Evolutionary conservation across 2,329 filamentous ascomycete species (phyloP).

Genomic region (Colletotrichum abscissum): DNA sequence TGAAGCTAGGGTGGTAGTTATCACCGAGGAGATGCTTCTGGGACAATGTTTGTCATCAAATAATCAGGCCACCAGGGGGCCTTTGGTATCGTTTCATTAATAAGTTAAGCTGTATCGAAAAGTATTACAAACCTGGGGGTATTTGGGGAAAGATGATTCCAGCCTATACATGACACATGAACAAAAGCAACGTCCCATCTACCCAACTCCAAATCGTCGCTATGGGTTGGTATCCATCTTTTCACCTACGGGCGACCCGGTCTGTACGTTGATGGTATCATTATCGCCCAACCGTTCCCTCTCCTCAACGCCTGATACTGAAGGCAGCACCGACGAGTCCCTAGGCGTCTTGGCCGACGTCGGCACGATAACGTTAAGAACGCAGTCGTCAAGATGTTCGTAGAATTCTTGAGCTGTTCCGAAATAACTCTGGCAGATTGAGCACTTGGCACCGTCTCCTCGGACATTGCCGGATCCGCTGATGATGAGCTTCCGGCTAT

Average conservation of each 20-base stretch:
- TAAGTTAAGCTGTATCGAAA: slow-evolving; percentile 12
- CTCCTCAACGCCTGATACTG: slow-evolving; percentile 18
- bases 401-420: slow-evolving; percentile 95
- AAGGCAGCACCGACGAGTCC: slow-evolving; percentile 22
- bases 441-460: slow-evolving; percentile 82
- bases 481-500: slow-evolving; percentile 80
- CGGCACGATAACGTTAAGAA: slow-evolving; percentile 69
- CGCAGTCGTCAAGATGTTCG: slow-evolving; percentile 85
- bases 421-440: slow-evolving; percentile 85
- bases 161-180: slow-evolving; percentile 11
- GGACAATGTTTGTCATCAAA: background rate
- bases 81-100: slow-evolving; percentile 29
- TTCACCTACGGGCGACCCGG: slow-evolving; percentile 18
- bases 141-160: slow-evolving; percentile 22
- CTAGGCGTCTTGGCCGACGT: slow-evolving; percentile 28
- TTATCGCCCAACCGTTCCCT: slow-evolving; percentile 15
- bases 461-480: slow-evolving; percentile 38
- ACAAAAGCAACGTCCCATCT: slow-evolving; percentile 4
- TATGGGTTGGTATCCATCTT: slow-evolving; percentile 35
- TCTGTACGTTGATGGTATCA: slow-evolving; percentile 14
- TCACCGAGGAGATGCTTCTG: background rate
- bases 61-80: background rate
- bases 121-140: slow-evolving; percentile 19
- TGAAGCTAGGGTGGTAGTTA: background rate
- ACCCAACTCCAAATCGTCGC: slow-evolving; percentile 2